Base-by-base conservation (phyloP, 768 basidiomycete species). In the Harrya chromipes region DNA sequence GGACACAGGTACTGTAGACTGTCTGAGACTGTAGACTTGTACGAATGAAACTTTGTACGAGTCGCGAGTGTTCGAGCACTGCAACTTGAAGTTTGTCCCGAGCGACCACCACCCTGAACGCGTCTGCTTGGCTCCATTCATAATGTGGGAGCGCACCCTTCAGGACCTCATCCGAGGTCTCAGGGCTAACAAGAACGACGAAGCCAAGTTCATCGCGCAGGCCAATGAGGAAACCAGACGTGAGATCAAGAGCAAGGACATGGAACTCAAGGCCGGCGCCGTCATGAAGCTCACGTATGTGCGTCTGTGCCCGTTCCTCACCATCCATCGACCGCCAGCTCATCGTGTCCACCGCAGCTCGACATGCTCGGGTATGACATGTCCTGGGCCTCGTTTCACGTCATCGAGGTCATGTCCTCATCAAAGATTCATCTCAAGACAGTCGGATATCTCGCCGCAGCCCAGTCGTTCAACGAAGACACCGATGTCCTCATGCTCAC, bases 401-500 rank as follows among this genome's bases (percentile, higher is more conserved):
- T 99, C 46, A 86, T 98, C 6, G 97, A 99, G 65, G 93, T 95
- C 67, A 99, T 99, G 97, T 93, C 93, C 33, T 94, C 93, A 4
- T 74, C 87, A 4, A 85, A 85, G 64, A 81, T 86, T 57, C 94
- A 98, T 70, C 77, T 98, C 57, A 99, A 99, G 76, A 84, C 82
- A 23, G 86, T 98, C 42, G 97, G 97, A 12, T 98, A 99, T 69
- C 85, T 99, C 20, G 97, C 90, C 2, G 94, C 97, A 4, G 70
- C 82, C 36, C 84, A 94, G 70, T 94, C 94, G 1, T 99, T 98
- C 67, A 79, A 85, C 38, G 82, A 91, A 58, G 91, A 95, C 50
- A 98, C 97, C 1, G 97, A 98, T 59, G 95, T 98, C 20, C 83
- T 98, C 19, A 97, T 99, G 80, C 79, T 98, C 40, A 97, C 95